Conservation (phyloP, 495 filamentous ascomycete species). For the Penicillium salamii region DNA sequence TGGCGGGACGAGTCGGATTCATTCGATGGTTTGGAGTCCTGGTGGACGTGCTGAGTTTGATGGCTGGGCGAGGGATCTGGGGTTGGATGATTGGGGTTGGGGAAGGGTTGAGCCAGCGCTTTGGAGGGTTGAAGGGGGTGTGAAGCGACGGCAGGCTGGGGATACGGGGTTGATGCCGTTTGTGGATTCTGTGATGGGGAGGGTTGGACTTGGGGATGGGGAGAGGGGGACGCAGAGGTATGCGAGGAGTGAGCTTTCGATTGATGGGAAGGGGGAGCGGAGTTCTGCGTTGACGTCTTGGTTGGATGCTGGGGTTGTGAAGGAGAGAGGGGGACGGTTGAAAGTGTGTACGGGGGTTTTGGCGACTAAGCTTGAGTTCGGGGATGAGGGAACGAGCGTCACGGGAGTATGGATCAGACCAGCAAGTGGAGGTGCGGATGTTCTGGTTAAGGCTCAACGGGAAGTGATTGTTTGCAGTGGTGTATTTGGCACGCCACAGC, state of each 20-base stretch:
- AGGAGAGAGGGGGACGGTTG: background rate
- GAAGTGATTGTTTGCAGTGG: slow-evolving; percentile 1
- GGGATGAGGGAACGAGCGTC: background rate
- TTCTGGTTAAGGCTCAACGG: background rate
- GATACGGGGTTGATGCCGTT: background rate
- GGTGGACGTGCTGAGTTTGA: background rate
- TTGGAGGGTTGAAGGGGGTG: background rate
- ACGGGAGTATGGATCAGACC: background rate
- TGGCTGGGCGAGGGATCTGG: background rate
- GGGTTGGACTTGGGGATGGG: background rate
- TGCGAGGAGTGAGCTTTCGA: background rate
- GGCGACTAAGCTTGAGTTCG: background rate
- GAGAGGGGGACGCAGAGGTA: background rate
- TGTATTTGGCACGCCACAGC: background rate
- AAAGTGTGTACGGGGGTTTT: background rate
- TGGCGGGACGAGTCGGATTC: background rate
- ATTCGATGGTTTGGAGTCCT: slow-evolving; percentile 1
- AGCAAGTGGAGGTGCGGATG: background rate
- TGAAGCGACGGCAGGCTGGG: background rate
- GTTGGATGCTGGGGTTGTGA: background rate
- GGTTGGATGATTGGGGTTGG: background rate
- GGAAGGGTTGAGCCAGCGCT: background rate
- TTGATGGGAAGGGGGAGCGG: background rate
- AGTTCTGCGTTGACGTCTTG: background rate
- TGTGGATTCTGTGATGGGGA: background rate